Conservation (phyloP, 495 filamentous ascomycete genomes). For the Neurospora cerealis region DNA sequence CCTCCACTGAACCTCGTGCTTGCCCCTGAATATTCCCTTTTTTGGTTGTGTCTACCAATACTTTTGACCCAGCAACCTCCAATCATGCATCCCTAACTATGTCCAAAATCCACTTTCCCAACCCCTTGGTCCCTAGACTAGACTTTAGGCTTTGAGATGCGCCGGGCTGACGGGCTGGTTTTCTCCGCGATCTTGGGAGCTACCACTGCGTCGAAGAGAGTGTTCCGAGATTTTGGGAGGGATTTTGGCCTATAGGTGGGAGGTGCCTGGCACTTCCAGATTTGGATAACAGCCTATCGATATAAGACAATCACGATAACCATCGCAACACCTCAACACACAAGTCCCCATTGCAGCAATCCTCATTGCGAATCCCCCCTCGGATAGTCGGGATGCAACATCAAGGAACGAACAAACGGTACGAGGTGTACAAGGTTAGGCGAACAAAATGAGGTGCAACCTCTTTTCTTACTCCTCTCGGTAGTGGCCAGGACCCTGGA, state of each 20-base stretch:
- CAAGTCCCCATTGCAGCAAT: too few relatives aligned
- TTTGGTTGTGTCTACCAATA: background rate
- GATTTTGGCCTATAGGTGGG: background rate
- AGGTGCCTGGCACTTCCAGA: background rate
- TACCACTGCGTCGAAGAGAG: background rate
- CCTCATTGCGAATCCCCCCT: background rate
- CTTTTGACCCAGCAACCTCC: background rate
- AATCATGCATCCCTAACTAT: background rate
- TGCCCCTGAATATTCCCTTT: background rate
- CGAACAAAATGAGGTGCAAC: background rate
- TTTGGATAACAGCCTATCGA: background rate
- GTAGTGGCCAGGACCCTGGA: background rate
- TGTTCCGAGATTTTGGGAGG: background rate
- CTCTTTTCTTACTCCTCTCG: background rate
- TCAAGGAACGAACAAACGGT: background rate
- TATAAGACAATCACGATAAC: background rate
- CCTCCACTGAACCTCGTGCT: background rate
- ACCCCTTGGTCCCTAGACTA: background rate
- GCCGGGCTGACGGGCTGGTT: background rate
- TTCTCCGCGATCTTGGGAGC: background rate
- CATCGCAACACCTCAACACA: too few relatives aligned
- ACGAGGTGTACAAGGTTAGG: background rate
- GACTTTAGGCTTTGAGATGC: background rate
- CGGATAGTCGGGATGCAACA: background rate
- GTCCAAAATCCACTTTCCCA: background rate